Evolutionary conservation across 2,329 filamentous ascomycete genomes (phyloP).

Genomic region (Aspergillus neotritici): DNA sequence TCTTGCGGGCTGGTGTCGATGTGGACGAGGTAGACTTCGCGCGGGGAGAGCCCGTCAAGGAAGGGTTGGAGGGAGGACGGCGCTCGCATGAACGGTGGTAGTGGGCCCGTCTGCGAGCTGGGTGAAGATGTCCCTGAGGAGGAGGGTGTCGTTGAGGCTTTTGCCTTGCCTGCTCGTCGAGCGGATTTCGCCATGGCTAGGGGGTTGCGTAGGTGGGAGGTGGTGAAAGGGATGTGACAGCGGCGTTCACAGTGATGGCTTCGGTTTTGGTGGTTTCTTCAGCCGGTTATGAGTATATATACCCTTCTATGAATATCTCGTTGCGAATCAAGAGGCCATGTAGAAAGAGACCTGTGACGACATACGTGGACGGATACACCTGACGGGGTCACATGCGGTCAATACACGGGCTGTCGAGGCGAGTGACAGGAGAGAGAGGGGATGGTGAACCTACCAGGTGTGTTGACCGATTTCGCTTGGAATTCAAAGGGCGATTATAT

Average conservation of each 20-base stretch:
- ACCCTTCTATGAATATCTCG: background rate
- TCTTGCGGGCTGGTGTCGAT: constrained; percentile 64
- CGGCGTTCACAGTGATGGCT: too few relatives aligned
- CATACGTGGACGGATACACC: constrained; percentile 11
- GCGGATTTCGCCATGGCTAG: constrained; percentile 33
- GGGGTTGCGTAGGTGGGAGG: background rate
- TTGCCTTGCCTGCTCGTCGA: constrained; percentile 26
- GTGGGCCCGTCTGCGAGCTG: constrained; percentile 35
- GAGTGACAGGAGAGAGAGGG: background rate
- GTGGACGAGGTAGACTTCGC: constrained; percentile 78
- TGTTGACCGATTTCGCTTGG: too few relatives aligned
- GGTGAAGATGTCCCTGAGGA: constrained; percentile 31
- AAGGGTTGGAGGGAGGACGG: constrained; percentile 61
- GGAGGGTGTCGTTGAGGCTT: constrained; percentile 19
- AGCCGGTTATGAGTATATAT: constrained; percentile 1
- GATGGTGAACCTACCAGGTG: background rate
- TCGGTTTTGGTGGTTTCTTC: background rate
- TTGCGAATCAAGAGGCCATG: background rate
- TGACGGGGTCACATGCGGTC: constrained; percentile 17
- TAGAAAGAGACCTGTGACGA: constrained; percentile 6
- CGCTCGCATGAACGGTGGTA: constrained; percentile 63
- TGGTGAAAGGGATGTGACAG: background rate
- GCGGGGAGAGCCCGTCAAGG: constrained; percentile 58
- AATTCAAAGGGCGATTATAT: too few relatives aligned
- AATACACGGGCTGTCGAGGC: constrained; percentile 1